Percentiles rank a stretch among this genome's conserved stretches.
Evolutionary conservation across 495 filamentous ascomycete species (phyloP).

Genomic region (Penicillium paxilli): DNA sequence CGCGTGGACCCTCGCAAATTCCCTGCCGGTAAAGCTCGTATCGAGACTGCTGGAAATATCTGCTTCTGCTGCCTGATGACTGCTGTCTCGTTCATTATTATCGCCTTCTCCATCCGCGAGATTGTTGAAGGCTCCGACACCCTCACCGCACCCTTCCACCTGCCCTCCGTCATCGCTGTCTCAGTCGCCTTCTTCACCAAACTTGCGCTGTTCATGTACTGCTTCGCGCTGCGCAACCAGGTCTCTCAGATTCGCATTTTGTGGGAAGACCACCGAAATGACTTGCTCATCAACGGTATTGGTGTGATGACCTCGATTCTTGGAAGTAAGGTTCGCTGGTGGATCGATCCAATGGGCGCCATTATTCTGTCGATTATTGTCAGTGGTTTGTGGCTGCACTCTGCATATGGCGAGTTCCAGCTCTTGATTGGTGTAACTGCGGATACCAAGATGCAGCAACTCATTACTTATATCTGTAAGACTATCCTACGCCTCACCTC

Average conservation of each 20-base stretch:
- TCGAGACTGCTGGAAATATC: constrained; percentile 96
- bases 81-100: constrained; percentile 83
- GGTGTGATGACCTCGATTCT: constrained; percentile 88
- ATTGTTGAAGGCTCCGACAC: constrained; percentile 48
- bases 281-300: constrained; percentile 86
- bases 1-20: constrained; percentile 87
- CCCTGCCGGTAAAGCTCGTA: constrained; percentile 89
- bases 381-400: constrained; percentile 74
- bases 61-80: constrained; percentile 97
- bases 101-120: constrained; percentile 79
- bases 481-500: neutral
- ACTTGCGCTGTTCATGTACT: constrained; percentile 81
- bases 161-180: constrained; percentile 89
- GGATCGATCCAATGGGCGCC: constrained; percentile 92
- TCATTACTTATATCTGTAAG: constrained; percentile 92
- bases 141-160: constrained; percentile 63
- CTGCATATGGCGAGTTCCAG: constrained; percentile 87
- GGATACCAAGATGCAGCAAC: constrained; percentile 79
- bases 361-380: constrained; percentile 79
- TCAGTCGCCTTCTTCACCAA: constrained; percentile 82
- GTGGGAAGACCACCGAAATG: constrained; percentile 90
- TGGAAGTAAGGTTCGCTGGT: constrained; percentile 86
- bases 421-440: constrained; percentile 88
- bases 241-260: constrained; percentile 91
- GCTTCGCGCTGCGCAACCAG: constrained; percentile 83